Conservation (phyloP, 495 filamentous ascomycete species). For the Penicillium maclennaniae region DNA sequence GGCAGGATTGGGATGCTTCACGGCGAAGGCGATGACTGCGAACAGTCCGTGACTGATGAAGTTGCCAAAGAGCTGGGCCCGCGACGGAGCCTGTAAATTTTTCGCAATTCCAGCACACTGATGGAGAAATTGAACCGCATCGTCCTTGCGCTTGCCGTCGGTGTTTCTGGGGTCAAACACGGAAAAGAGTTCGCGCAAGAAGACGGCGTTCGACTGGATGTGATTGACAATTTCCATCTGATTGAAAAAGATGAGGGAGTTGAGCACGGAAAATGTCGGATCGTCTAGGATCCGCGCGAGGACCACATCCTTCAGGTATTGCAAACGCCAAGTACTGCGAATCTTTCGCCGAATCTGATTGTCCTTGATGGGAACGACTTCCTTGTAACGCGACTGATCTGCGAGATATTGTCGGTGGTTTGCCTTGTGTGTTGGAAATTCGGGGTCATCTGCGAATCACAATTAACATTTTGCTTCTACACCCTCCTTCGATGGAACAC, state of each 20-base stretch:
- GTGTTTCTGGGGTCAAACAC: constrained; percentile 69
- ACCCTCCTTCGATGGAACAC: constrained; percentile 15
- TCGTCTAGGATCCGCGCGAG: constrained; percentile 94
- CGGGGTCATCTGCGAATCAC: constrained; percentile 69
- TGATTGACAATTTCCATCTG: constrained; percentile 97
- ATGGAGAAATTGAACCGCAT: constrained; percentile 94
- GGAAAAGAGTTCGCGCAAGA: constrained; percentile 83
- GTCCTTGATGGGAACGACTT: constrained; percentile 90
- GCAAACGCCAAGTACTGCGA: constrained; percentile 89
- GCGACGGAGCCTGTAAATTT: constrained; percentile 77
- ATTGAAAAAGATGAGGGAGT: constrained; percentile 97
- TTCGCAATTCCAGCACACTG: constrained; percentile 94
- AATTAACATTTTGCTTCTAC: constrained; percentile 8
- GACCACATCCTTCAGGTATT: constrained; percentile 98
- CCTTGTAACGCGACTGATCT: constrained; percentile 86
- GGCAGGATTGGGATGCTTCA: constrained; percentile 76
- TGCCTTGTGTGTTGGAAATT: constrained; percentile 97
- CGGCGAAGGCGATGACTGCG: constrained; percentile 83
- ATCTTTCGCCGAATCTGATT: constrained; percentile 81
- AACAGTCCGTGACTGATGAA: constrained; percentile 87
- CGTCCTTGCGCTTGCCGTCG: constrained; percentile 74
- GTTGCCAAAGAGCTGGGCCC: constrained; percentile 78
- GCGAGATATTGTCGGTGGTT: constrained; percentile 93
- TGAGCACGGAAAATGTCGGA: constrained; percentile 94
- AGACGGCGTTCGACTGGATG: constrained; percentile 71